Conservation (phyloP, 768 basidiomycete species). For the Hypholoma sublateritium region DNA sequence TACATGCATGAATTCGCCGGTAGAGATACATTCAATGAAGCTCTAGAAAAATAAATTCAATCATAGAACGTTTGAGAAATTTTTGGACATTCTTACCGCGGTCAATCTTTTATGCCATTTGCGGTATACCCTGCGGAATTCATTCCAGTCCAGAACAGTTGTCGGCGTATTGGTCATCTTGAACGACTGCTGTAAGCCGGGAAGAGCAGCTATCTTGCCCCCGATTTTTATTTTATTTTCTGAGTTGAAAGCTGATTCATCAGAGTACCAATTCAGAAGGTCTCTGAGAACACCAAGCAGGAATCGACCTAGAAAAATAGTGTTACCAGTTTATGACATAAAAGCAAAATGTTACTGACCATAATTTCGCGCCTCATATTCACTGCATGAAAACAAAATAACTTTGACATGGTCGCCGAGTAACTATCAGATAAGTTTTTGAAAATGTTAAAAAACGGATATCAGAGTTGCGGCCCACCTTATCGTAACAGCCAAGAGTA, state of each 20-base stretch:
- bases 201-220: slow-evolving; percentile 60
- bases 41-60: slow-evolving; percentile 43
- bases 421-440: slow-evolving; percentile 46
- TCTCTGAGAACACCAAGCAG: slow-evolving; percentile 77
- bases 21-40: slow-evolving; percentile 78
- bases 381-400: slow-evolving; percentile 90
- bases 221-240: slow-evolving; percentile 67
- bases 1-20: slow-evolving; percentile 94
- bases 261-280: slow-evolving; percentile 75
- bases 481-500: slow-evolving; percentile 83
- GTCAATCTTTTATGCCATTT: slow-evolving; percentile 86
- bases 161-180: slow-evolving; percentile 43
- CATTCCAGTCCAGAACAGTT: slow-evolving; percentile 66
- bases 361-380: slow-evolving; percentile 94
- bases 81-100: slow-evolving; percentile 42
- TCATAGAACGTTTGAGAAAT: background rate
- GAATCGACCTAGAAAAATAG: slow-evolving; percentile 71
- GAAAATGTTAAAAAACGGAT: background rate
- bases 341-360: slow-evolving; percentile 43
- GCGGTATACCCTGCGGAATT: slow-evolving; percentile 66
- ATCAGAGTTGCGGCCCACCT: slow-evolving; percentile 39
- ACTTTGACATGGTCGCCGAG: slow-evolving; percentile 83
- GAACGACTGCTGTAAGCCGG: slow-evolving; percentile 64
- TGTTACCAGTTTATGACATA: slow-evolving; percentile 1
- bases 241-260: slow-evolving; percentile 71